Evolutionary conservation across 176 grass and related monocot species (phyloP).

Genomic region (Oryza longistaminata): DNA sequence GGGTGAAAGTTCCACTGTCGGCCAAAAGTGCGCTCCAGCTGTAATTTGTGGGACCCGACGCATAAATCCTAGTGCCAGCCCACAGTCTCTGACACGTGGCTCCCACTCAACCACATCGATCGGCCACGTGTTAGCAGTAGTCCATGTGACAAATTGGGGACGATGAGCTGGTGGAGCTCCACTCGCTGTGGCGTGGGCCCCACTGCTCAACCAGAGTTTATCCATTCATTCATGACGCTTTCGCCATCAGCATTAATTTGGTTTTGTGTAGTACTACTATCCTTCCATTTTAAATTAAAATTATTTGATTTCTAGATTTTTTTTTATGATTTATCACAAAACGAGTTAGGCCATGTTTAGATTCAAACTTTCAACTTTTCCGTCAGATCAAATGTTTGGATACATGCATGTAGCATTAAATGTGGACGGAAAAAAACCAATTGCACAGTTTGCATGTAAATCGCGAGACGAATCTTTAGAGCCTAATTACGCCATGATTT

Average conservation of each 20-base stretch:
- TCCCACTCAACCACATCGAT: neutral
- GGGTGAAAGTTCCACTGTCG: neutral
- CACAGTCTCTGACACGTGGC: neutral
- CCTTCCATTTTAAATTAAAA: too few relatives aligned
- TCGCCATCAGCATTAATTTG: neutral
- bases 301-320: too few relatives aligned
- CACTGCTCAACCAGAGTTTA: neutral
- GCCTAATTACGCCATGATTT: too few relatives aligned
- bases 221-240: neutral
- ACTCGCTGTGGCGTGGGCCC: neutral
- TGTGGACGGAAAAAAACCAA: too few relatives aligned
- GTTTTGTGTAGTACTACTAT: neutral
- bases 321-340: too few relatives aligned
- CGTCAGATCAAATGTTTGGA: too few relatives aligned
- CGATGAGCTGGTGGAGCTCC: neutral
- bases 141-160: neutral
- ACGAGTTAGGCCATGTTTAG: too few relatives aligned
- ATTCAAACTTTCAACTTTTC: too few relatives aligned
- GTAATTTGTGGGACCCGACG: neutral
- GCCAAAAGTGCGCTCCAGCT: slow-evolving; percentile 1
- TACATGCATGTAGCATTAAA: too few relatives aligned
- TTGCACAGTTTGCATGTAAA: too few relatives aligned
- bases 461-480: too few relatives aligned
- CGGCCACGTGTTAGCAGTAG: neutral
- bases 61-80: neutral